phyloP scores from a whole-genome alignment of 1,139 yeast species.

The Candida frijolesensis region DNA sequence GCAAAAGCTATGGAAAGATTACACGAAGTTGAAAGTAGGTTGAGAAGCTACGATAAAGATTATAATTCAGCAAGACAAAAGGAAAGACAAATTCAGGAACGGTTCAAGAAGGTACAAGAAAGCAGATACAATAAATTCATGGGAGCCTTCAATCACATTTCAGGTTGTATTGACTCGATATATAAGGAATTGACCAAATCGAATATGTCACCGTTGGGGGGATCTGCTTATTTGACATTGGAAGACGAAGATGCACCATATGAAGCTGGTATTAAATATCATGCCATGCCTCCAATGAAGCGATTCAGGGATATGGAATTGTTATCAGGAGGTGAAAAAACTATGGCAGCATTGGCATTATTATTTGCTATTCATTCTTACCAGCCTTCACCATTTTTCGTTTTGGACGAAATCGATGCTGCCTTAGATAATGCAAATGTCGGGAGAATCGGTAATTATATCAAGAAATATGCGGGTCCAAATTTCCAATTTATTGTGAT shows the following conservation, averaged over 20 bases:
- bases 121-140: slow-evolving; percentile 64
- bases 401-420: slow-evolving; percentile 95
- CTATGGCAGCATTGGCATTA: slow-evolving; percentile 93
- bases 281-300: slow-evolving; percentile 97
- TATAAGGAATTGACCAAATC: slow-evolving; percentile 85
- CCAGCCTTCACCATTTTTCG: slow-evolving; percentile 95
- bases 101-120: slow-evolving; percentile 62
- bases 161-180: slow-evolving; percentile 71
- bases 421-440: slow-evolving; percentile 93
- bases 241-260: slow-evolving; percentile 93
- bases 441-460: slow-evolving; percentile 79
- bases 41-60: slow-evolving; percentile 65
- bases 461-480: slow-evolving; percentile 73
- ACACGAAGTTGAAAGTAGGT: slow-evolving; percentile 64
- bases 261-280: slow-evolving; percentile 78
- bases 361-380: slow-evolving; percentile 88
- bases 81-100: slow-evolving; percentile 57
- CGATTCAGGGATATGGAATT: slow-evolving; percentile 92
- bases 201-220: slow-evolving; percentile 74
- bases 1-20: slow-evolving; percentile 78
- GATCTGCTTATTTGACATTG: slow-evolving; percentile 84
- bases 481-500: slow-evolving; percentile 91
- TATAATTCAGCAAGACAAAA: slow-evolving; percentile 61
- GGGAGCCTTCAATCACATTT: slow-evolving; percentile 75
- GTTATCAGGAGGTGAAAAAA: slow-evolving; percentile 94